Conservation (phyloP, 2,329 filamentous ascomycete genomes). For the Verticillium dahliae region DNA sequence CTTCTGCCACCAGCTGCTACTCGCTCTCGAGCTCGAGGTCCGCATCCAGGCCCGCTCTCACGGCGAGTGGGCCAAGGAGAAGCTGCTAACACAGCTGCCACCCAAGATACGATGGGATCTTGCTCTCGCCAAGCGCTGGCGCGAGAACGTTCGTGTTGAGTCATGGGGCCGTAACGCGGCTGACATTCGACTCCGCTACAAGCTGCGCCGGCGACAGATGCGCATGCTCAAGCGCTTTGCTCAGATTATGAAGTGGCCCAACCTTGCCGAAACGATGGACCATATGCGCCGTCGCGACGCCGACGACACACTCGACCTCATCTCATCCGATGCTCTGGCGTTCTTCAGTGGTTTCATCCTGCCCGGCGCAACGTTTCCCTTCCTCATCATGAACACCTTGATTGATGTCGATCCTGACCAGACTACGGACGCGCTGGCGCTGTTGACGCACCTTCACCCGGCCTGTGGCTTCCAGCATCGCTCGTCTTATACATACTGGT, state of each 20-base stretch:
- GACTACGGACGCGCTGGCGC: conserved; percentile 56
- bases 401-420: conserved; percentile 68
- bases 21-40: conserved; percentile 65
- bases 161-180: conserved; percentile 47
- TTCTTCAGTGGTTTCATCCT: conserved; percentile 71
- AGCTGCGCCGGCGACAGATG: conserved; percentile 60
- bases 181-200: conserved; percentile 55
- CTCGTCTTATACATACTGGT: conserved; percentile 70
- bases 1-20: conserved; percentile 72
- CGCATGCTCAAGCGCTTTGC: conserved; percentile 64
- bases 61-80: conserved; percentile 56
- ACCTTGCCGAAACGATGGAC: conserved; percentile 57
- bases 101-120: conserved; percentile 67
- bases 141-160: conserved; percentile 62
- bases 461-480: conserved; percentile 72
- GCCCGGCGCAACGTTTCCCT: conserved; percentile 63
- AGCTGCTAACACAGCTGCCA: conserved; percentile 57
- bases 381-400: conserved; percentile 71
- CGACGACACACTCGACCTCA: conserved; percentile 49
- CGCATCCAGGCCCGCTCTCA: conserved; percentile 60
- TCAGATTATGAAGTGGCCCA: conserved; percentile 71
- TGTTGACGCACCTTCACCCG: conserved; percentile 62
- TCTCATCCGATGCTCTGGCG: conserved; percentile 67
- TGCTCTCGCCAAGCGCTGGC: conserved; percentile 67
- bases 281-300: conserved; percentile 53